phyloP scores from a whole-genome alignment of 108 stramenopile species.

The Cyclotella choctawhatcheeana region DNA sequence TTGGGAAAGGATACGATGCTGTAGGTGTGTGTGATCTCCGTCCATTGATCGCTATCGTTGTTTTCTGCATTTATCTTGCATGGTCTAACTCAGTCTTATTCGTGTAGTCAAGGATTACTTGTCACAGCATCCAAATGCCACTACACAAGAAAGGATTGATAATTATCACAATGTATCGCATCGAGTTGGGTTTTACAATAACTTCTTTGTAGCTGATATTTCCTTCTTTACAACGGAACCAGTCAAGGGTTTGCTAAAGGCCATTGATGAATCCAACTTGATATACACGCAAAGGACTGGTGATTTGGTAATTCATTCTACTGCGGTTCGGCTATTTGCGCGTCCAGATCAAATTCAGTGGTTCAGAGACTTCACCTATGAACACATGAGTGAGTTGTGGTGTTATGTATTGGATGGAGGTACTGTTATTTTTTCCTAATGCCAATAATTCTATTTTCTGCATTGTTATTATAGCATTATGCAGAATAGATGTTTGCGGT shows the following conservation, averaged over 20 bases:
- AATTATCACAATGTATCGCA: conserved; percentile 23
- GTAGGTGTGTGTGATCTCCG: too few relatives aligned
- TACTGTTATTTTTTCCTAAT: too few relatives aligned
- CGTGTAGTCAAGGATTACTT: conserved; percentile 20
- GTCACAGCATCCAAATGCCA: conserved; percentile 10
- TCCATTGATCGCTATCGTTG: too few relatives aligned
- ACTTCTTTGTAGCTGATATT: conserved; percentile 74
- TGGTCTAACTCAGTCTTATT: too few relatives aligned
- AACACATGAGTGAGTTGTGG: conserved; percentile 56
- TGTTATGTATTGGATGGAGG: too few relatives aligned
- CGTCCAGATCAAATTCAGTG: conserved; percentile 68
- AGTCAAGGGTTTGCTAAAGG: conserved; percentile 58
- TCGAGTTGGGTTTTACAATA: conserved; percentile 79
- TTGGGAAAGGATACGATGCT: conserved; percentile 41
- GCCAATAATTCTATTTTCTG: too few relatives aligned
- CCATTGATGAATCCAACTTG: conserved; percentile 69
- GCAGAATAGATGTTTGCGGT: conserved; percentile 10
- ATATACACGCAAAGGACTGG: conserved; percentile 74
- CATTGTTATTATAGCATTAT: not conserved
- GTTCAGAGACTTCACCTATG: conserved; percentile 82
- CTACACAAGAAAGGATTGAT: conserved; percentile 8
- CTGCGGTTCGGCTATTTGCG: conserved; percentile 67
- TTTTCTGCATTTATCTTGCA: too few relatives aligned
- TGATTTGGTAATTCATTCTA: conserved; percentile 82
- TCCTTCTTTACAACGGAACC: conserved; percentile 54